Conservation (phyloP, 495 filamentous ascomycete species). For the Penicillium cataractarum region DNA sequence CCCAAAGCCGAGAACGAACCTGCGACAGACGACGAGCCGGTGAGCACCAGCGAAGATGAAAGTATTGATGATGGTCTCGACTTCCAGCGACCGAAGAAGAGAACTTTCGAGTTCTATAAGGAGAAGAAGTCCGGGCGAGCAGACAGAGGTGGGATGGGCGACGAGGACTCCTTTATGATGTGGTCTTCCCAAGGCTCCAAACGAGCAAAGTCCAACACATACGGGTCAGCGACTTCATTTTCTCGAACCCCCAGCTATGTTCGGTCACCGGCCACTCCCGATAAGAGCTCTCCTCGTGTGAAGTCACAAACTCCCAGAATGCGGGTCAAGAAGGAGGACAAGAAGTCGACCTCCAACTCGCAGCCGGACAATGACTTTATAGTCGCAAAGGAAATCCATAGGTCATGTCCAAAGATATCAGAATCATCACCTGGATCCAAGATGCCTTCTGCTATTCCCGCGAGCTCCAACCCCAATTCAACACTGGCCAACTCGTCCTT, state of each 20-base stretch:
- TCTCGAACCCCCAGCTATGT: constrained; percentile 19
- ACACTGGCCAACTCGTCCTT: constrained; percentile 22
- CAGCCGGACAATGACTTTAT: constrained; percentile 29
- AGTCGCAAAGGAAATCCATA: constrained; percentile 31
- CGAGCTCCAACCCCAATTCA: constrained; percentile 29
- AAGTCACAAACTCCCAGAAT: constrained; percentile 8
- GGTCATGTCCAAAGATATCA: constrained; percentile 16
- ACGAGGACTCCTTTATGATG: constrained; percentile 23
- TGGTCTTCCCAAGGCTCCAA: constrained; percentile 29
- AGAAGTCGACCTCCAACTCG: constrained; percentile 10
- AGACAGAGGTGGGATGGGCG: not conserved
- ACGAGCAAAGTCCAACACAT: constrained; percentile 22
- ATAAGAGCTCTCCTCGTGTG: not conserved
- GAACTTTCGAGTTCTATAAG: constrained; percentile 18
- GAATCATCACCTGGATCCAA: constrained; percentile 25
- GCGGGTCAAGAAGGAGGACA: constrained; percentile 2
- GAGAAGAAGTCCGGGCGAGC: constrained; percentile 29
- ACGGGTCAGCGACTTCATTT: constrained; percentile 23
- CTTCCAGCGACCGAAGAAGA: constrained; percentile 2
- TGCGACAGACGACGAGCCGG: constrained; percentile 32
- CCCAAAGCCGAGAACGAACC: not conserved
- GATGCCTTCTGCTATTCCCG: constrained; percentile 25
- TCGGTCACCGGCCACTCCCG: constrained; percentile 20
- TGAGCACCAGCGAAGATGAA: constrained; percentile 37
- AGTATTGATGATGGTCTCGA: constrained; percentile 1